phyloP scores from a whole-genome alignment of 257 asterid species.

The Solanum clarkiae region DNA sequence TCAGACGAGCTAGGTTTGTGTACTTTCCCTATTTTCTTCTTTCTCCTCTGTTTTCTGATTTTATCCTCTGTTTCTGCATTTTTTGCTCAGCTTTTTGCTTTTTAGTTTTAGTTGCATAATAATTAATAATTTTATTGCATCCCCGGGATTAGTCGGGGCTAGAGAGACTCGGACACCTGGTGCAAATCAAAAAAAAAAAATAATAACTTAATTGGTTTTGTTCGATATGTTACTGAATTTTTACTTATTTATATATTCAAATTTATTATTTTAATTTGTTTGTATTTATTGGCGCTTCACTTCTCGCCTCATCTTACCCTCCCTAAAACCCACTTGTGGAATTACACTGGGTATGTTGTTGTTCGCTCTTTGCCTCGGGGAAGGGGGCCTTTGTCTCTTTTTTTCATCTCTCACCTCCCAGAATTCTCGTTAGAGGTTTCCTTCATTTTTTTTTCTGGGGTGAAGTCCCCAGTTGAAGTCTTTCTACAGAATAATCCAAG shows the following conservation, averaged over 20 bases:
- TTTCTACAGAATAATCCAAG: not conserved
- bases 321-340: not conserved
- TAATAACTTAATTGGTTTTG: too few species aligned
- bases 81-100: not conserved
- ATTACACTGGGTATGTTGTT: not conserved
- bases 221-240: not conserved
- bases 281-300: not conserved
- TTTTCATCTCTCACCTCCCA: not conserved
- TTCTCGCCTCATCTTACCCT: not conserved
- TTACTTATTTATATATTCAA: not conserved
- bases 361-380: not conserved
- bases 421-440: not conserved
- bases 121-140: not conserved
- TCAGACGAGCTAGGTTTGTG: not conserved
- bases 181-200: too few species aligned
- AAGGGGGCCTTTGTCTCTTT: not conserved
- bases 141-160: too few species aligned
- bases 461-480: not conserved
- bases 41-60: not conserved
- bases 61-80: not conserved
- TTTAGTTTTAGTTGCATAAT: not conserved
- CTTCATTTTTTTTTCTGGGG: not conserved
- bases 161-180: too few species aligned
- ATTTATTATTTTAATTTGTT: not conserved
- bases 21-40: not conserved